Evolutionary conservation across 306 rosid genomes (phyloP).

Genomic region (Lotus japonicus): DNA sequence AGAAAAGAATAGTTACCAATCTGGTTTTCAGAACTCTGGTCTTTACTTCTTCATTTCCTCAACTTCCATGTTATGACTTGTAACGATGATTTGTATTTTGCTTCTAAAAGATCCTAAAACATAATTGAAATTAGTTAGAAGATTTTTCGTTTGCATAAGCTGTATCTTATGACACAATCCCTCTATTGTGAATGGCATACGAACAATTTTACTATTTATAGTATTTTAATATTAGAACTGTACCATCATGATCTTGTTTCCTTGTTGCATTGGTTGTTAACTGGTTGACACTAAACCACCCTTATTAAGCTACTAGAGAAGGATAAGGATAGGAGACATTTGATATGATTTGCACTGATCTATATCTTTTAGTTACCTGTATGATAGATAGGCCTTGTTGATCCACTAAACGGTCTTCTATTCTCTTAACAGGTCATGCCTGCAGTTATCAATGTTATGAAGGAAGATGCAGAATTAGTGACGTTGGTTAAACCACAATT

Average conservation of each 20-base stretch:
- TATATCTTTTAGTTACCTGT: background rate
- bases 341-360: background rate
- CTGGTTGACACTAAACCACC: background rate
- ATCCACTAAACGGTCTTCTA: conserved; percentile 5
- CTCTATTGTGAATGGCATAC: too few species aligned
- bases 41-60: background rate
- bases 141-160: background rate
- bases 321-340: background rate
- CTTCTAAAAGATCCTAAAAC: background rate
- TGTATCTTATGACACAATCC: background rate
- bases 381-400: background rate
- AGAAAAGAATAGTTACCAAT: too few species aligned
- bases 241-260: background rate
- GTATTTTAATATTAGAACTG: background rate
- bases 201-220: too few species aligned
- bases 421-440: conserved; percentile 82
- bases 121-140: background rate
- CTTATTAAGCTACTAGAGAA: background rate
- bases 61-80: background rate
- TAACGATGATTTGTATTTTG: background rate
- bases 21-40: background rate
- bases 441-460: conserved; percentile 75
- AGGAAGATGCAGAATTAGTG: conserved; percentile 70
- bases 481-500: conserved; percentile 92
- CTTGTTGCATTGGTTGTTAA: background rate